Evolutionary conservation across 495 filamentous ascomycete genomes (phyloP).

Genomic region (Neurospora intermedia): DNA sequence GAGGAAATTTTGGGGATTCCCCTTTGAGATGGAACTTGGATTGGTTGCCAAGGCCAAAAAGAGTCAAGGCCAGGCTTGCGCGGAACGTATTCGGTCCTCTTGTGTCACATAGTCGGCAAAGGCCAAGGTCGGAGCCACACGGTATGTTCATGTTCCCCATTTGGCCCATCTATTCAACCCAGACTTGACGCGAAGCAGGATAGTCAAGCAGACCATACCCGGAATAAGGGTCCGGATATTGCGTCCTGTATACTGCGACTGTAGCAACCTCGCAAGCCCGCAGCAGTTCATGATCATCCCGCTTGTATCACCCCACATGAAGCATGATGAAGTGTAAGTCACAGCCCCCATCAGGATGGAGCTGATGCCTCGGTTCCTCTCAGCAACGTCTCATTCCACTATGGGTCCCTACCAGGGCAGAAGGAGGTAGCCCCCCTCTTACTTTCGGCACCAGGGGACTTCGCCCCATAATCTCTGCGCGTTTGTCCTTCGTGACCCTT

Average conservation of each 20-base stretch:
- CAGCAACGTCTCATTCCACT: background rate
- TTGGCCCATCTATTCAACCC: conserved; percentile 6
- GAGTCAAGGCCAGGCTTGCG: background rate
- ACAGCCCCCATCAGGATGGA: conserved; percentile 14
- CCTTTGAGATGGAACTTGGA: background rate
- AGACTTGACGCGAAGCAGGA: background rate
- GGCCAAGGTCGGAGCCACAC: background rate
- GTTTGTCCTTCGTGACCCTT: background rate
- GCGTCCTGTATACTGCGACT: conserved; percentile 1
- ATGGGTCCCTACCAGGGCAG: background rate
- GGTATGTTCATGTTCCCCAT: background rate
- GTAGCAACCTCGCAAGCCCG: conserved; percentile 4
- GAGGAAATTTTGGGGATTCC: background rate
- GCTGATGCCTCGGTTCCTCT: background rate
- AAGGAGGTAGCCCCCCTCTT: background rate
- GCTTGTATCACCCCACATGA: conserved; percentile 18
- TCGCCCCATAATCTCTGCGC: background rate
- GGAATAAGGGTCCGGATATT: conserved; percentile 14
- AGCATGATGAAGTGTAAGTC: conserved; percentile 20
- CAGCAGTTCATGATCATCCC: conserved; percentile 7
- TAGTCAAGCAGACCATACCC: conserved; percentile 4
- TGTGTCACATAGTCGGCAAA: background rate
- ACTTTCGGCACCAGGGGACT: background rate
- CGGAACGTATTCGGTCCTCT: background rate
- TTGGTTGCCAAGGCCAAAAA: background rate